A percentile compares a stretch with the other conserved stretches of the same genome.
Evolutionary conservation across 345 rosid species (phyloP).

Genomic region (Limnanthes douglasii): DNA sequence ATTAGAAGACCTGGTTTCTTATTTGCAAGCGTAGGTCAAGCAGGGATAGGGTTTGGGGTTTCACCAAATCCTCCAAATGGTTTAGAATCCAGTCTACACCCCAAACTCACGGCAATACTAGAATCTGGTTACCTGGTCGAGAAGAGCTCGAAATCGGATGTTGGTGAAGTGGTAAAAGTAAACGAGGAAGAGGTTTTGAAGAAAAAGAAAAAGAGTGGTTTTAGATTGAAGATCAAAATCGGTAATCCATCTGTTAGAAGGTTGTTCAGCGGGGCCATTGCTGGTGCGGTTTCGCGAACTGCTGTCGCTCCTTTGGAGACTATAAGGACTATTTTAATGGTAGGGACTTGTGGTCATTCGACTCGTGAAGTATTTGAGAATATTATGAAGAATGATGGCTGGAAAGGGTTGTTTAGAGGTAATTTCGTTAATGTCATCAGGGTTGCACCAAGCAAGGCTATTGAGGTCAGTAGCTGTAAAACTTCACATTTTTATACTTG

Average conservation of each 20-base stretch:
- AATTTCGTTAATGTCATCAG: constrained; percentile 68
- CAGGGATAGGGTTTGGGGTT: constrained; percentile 38
- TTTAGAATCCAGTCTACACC: constrained; percentile 26
- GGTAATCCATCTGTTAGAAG: constrained; percentile 53
- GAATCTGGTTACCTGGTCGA: constrained; percentile 4
- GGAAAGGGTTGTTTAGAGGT: constrained; percentile 74
- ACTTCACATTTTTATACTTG: too few relatives aligned
- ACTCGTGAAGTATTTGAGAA: constrained; percentile 39
- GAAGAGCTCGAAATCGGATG: constrained; percentile 15
- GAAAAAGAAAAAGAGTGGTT: constrained; percentile 24
- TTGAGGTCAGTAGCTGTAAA: constrained; percentile 44
- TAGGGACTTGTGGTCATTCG: constrained; percentile 58
- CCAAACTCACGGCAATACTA: constrained; percentile 25
- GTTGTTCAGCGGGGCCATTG: constrained; percentile 59
- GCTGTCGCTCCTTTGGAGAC: constrained; percentile 79
- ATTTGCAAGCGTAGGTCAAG: constrained; percentile 50
- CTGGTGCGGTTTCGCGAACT: constrained; percentile 67
- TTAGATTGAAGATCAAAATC: constrained; percentile 49
- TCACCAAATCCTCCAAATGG: constrained; percentile 27
- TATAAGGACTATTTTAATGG: constrained; percentile 73
- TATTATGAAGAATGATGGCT: constrained; percentile 57
- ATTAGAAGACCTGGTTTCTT: constrained; percentile 28
- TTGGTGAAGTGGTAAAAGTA: constrained; percentile 18
- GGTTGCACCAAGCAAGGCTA: constrained; percentile 75
- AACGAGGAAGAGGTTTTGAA: constrained; percentile 2